Percentiles rank a stretch among this genome's conserved stretches.
Evolutionary conservation across 2,329 filamentous ascomycete species (phyloP).

Genomic region (Fusarium sp.): DNA sequence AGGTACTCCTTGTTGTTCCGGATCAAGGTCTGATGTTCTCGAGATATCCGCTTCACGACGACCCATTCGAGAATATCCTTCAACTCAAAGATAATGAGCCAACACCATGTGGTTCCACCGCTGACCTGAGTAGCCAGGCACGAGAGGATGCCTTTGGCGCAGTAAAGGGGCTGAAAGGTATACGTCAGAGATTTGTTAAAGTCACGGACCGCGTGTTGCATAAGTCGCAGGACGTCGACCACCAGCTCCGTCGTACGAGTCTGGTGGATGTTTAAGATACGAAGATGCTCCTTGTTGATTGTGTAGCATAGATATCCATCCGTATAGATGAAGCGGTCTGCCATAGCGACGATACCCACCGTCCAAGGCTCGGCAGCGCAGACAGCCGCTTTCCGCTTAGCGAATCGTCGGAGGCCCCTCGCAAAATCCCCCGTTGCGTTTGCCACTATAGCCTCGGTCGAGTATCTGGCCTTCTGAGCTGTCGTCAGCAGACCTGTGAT

Average conservation of each 20-base stretch:
- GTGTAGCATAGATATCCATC: constrained; percentile 72
- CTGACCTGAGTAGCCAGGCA: constrained; percentile 60
- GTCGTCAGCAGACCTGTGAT: constrained; percentile 29
- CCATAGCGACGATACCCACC: constrained; percentile 66
- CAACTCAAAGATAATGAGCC: constrained; percentile 56
- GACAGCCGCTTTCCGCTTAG: constrained; percentile 67
- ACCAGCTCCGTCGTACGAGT: constrained; percentile 61
- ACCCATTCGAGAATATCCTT: constrained; percentile 56
- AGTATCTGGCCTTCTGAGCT: constrained; percentile 33
- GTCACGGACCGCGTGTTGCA: constrained; percentile 48
- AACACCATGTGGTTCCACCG: constrained; percentile 50
- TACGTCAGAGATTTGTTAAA: constrained; percentile 50
- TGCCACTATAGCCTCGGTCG: constrained; percentile 36
- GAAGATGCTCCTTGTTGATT: constrained; percentile 53
- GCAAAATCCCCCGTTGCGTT: constrained; percentile 33
- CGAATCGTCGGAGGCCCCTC: constrained; percentile 59
- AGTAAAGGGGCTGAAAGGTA: constrained; percentile 64
- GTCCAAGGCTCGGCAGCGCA: constrained; percentile 68
- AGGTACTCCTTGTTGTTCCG: constrained; percentile 68
- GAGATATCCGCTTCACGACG: constrained; percentile 52
- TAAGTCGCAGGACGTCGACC: constrained; percentile 58
- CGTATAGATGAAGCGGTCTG: constrained; percentile 67
- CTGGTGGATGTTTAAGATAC: constrained; percentile 65
- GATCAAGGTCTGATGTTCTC: constrained; percentile 68
- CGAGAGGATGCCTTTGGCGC: constrained; percentile 63